phyloP scores from a whole-genome alignment of 2,329 filamentous ascomycete genomes.

The Epichloe amarillans region DNA sequence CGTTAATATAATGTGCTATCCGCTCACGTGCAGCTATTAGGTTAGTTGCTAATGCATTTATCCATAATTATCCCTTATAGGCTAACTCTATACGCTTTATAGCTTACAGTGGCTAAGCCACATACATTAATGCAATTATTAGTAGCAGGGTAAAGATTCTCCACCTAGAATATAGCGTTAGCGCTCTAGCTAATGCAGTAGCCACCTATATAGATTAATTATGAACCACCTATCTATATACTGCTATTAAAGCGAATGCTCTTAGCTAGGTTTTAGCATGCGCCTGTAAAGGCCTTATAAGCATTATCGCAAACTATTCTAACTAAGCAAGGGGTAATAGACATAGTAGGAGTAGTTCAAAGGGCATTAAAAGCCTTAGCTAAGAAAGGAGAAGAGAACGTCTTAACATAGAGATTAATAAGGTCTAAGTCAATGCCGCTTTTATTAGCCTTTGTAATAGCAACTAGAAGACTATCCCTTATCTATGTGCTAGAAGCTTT shows the following conservation, averaged over 20 bases:
- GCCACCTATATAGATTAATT: no score
- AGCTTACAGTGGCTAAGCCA: constrained; percentile 1
- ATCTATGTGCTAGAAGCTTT: constrained; percentile 1
- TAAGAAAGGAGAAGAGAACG: constrained; percentile 2
- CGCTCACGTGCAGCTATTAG: constrained; percentile 1
- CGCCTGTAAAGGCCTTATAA: neutral
- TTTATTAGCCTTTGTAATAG: neutral
- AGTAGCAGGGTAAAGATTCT: constrained; percentile 1
- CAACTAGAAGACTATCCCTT: neutral
- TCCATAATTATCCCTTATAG: constrained; percentile 1
- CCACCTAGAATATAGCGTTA: constrained; percentile 2
- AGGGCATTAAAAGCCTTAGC: constrained; percentile 2
- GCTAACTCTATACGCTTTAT: neutral
- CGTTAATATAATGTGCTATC: neutral
- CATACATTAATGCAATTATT: neutral
- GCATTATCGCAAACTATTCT: neutral
- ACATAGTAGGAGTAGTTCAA: neutral
- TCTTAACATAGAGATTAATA: constrained; percentile 2
- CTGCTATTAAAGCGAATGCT: no score
- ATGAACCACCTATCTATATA: no score
- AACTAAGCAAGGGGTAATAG: neutral
- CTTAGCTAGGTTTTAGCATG: neutral
- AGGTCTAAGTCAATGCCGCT: neutral
- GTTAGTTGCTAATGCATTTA: constrained; percentile 5
- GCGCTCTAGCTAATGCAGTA: constrained; percentile 6